Percentiles rank a stretch among this genome's conserved stretches.
phyloP scores from a whole-genome alignment of 768 basidiomycete genomes.

The Leccinum incarnatum region DNA sequence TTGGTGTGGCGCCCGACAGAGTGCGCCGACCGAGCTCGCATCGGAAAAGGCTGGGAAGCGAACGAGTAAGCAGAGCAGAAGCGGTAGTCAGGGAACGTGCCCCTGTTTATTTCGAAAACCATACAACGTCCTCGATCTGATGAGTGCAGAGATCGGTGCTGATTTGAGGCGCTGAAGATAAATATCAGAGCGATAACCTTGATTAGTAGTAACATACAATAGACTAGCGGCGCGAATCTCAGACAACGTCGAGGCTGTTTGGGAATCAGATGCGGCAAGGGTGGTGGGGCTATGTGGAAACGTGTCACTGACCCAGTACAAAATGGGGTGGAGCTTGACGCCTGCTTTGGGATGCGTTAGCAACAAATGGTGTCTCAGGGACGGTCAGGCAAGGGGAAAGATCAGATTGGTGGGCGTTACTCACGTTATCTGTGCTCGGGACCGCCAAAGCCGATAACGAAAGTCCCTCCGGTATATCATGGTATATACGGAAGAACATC shows the following conservation, averaged over 20 bases:
- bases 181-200: conserved; percentile 45
- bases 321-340: conserved; percentile 33
- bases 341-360: conserved; percentile 27
- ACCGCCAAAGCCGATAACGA: conserved; percentile 41
- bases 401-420: conserved; percentile 3
- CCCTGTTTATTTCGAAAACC: conserved; percentile 29
- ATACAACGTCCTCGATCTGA: conserved; percentile 47
- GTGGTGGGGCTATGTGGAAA: conserved; percentile 10
- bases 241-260: conserved; percentile 36
- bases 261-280: conserved; percentile 5
- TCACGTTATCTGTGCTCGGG: conserved; percentile 37
- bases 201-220: conserved; percentile 22
- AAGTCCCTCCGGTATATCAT: conserved; percentile 31
- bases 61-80: conserved; percentile 53
- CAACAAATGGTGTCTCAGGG: conserved; percentile 27
- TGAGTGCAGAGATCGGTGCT: conserved; percentile 55
- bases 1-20: conserved; percentile 6
- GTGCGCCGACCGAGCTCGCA: conserved; percentile 37
- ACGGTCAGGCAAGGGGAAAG: conserved; percentile 3
- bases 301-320: conserved; percentile 40
- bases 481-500: conserved; percentile 35
- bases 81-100: conserved; percentile 36
- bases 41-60: conserved; percentile 57
- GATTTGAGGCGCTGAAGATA: conserved; percentile 40
- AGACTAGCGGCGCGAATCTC: conserved; percentile 47